Base-by-base conservation (phyloP, 805 yeast genomes). In the Myxozyma geophila region DNA sequence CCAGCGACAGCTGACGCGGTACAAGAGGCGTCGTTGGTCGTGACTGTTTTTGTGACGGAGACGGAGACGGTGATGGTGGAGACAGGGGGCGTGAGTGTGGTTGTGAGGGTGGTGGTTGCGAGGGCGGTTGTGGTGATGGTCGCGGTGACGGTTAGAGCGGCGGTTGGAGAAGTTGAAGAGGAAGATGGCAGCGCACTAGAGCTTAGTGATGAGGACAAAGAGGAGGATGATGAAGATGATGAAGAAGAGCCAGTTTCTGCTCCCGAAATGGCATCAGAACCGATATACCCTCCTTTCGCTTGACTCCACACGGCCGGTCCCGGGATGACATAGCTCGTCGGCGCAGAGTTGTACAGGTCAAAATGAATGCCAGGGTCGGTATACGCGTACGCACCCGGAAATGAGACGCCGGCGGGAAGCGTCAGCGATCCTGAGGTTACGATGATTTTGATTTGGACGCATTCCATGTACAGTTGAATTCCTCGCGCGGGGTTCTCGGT, bases 341-440 rank as follows among this genome's bases (percentile, higher is more conserved):
- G 52, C 15, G 47, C 40, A 12, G 50, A 40, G 48, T 62, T 58
- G 39, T 64, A 62, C 21, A 62, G 44, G 40, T 62, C 52, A 35
- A 62, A 54, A 28, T 53, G 58, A 28, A 64, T 62, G 23, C 67
- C 66, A 12, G 63, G 66, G 33, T 64, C 67, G 15, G 53, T 35
- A 43, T 63, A 57, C n/a, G 40, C 17, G 37, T 64, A 64, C 48
- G 68, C 66, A 17, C 68, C 67, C 2, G 68, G 68, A 41, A 64
- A 62, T 23, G 54, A 35, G n/a, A 64, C 68, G 13, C 63, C 62
- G 0, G 58, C 28, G 1, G 67, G 66, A 7, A 44, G 37, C 17
- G 57, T 44, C 19, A 46, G 15, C 6, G 66, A 49, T 8, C 62
- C 61, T 15, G 66, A 21, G 15, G 17, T 36, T 19, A 44, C 66